Evolutionary conservation across 441 rosid genomes (phyloP).

Genomic region (Gossypium davidsonii): DNA sequence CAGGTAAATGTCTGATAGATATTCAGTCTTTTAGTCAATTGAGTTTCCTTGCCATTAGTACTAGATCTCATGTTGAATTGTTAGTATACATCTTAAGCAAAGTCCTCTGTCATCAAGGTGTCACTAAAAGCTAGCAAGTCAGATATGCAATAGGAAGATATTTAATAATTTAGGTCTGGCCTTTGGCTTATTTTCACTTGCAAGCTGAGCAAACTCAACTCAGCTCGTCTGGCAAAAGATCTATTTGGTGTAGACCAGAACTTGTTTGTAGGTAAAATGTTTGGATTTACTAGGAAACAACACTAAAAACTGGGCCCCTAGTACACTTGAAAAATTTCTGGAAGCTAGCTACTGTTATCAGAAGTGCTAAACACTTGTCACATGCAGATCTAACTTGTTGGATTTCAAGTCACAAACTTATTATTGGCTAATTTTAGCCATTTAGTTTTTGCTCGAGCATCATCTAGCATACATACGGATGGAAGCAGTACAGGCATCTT

Average conservation of each 20-base stretch:
- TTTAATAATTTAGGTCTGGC: background rate
- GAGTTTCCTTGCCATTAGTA: background rate
- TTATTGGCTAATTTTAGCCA: background rate
- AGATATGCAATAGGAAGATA: background rate
- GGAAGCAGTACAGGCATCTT: background rate
- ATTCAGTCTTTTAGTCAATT: constrained; percentile 2
- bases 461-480: background rate
- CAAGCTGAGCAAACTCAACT: background rate
- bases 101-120: background rate
- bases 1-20: constrained; percentile 52
- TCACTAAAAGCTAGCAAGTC: background rate
- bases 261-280: background rate
- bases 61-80: background rate
- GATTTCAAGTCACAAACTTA: background rate
- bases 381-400: background rate
- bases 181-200: background rate
- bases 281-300: background rate
- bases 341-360: background rate
- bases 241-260: background rate
- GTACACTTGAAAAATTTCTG: background rate
- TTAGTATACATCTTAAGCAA: background rate
- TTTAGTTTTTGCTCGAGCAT: background rate
- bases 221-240: background rate
- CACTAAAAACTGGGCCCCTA: background rate
- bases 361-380: constrained; percentile 1